Base-by-base conservation (phyloP, 495 filamentous ascomycete species). In the Elasticomyces elasticus region DNA sequence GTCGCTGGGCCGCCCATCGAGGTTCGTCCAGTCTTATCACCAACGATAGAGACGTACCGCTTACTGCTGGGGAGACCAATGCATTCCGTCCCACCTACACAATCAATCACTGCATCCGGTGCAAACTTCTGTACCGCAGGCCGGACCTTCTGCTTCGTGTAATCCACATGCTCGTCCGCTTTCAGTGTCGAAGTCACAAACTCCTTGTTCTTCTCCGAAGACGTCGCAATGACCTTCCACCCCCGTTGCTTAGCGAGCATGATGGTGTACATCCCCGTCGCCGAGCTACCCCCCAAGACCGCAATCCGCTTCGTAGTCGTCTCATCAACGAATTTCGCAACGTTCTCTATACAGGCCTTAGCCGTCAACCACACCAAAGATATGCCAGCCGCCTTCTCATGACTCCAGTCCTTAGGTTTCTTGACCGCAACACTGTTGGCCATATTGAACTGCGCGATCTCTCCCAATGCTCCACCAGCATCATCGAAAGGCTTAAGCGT, bases 91-190 rank as follows among this genome's bases (percentile, higher is more conserved):
- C 65, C 65, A 7, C 65, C 65, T 1, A 67, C 65, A 44, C 65
- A 67, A 35, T 67, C 65, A 27, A 67, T 62, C 23, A 66, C 61
- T 7, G 62, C 53, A 49, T 62, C 63, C 17, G 62, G 62, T 37
- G 51, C 54, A 25, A 58, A 59, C 15, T 56, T 49, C 13, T 30
- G 22, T 23, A 63, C 55, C 5, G 15, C 24, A 4, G 38, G 9
- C n/a, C 55, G 46, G 5, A 67, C 64, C 30, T 48, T 43, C 26
- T 61, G 44, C 1, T 45, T 31, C 1, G 63, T 67, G 48, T 67
- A 67, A 48, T 67, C 65, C 15, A 66, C 49, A 33, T 64, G 50
- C 43, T 61, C 61, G 31, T 66, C 64, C 3, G 62, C 65, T 11
- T 59, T 59, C 30, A 67, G 50, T 9, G 45, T 31, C 10, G 50